A percentile compares a stretch with the other conserved stretches of the same genome.
phyloP scores from a whole-genome alignment of 768 basidiomycete genomes.

The Lepiota brunneoincarnata region DNA sequence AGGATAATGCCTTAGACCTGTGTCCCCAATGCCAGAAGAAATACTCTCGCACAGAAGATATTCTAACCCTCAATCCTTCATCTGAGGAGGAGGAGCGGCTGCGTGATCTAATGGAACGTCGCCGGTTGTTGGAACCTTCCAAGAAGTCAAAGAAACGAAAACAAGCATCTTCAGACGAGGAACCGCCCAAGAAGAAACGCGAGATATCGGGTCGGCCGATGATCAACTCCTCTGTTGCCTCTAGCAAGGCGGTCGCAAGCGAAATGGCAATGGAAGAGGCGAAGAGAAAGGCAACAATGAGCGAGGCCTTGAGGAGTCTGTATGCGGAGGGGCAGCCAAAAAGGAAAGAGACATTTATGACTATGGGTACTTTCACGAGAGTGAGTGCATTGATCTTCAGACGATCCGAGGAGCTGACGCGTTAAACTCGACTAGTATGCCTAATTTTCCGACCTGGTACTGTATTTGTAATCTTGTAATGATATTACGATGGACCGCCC shows the following conservation, averaged over 20 bases:
- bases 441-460: background rate
- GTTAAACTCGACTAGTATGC: conserved; percentile 17
- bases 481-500: background rate
- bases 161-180: conserved; percentile 25
- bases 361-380: conserved; percentile 88
- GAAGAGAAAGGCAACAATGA: conserved; percentile 83
- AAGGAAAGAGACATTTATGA: conserved; percentile 87
- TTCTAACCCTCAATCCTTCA: conserved; percentile 67
- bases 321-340: conserved; percentile 58
- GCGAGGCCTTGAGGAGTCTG: conserved; percentile 79
- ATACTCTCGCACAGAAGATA: conserved; percentile 54
- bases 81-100: conserved; percentile 63
- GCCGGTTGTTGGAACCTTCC: conserved; percentile 51
- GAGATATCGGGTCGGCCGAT: conserved; percentile 33
- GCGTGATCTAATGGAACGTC: conserved; percentile 51
- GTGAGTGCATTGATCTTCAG: conserved; percentile 42
- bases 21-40: conserved; percentile 80
- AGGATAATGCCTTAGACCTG: conserved; percentile 42
- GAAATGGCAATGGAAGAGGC: conserved; percentile 80
- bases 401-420: background rate
- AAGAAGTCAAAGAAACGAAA: conserved; percentile 70
- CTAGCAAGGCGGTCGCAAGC: conserved; percentile 64
- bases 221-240: conserved; percentile 51
- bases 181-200: conserved; percentile 46
- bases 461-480: background rate